A percentile compares a stretch with the other conserved stretches of the same genome.
These are phyloP conservation scores for Xylaria acuta DNA, from an alignment of 495 filamentous ascomycete genomes.

Conservation along the genomic window DNA sequence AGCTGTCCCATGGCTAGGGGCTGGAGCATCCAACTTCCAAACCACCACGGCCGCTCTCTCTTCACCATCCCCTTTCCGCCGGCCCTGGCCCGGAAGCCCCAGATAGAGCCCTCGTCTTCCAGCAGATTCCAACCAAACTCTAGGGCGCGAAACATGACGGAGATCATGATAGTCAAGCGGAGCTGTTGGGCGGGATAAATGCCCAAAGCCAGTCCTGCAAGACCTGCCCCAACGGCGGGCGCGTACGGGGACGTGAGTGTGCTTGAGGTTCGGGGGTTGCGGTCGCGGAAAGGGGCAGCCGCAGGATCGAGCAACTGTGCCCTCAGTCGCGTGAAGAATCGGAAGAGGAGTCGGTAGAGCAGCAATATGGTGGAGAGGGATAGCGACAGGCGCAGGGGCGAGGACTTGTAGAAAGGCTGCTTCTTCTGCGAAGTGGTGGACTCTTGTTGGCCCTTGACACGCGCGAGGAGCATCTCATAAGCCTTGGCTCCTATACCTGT, in stretches of 20 bases:
- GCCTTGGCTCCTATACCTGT: slow-evolving; percentile 73
- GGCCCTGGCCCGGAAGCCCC: slow-evolving; percentile 55
- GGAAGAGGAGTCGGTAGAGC: slow-evolving; percentile 85
- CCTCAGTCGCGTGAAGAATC: slow-evolving; percentile 85
- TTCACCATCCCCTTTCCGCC: slow-evolving; percentile 45
- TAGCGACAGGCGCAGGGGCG: slow-evolving; percentile 77
- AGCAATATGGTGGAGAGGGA: slow-evolving; percentile 84
- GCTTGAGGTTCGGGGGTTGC: slow-evolving; percentile 77
- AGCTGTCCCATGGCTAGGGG: slow-evolving; percentile 90
- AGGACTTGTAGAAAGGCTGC: slow-evolving; percentile 66
- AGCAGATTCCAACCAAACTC: slow-evolving; percentile 87
- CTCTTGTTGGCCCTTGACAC: slow-evolving; percentile 41
- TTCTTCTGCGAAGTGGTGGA: slow-evolving; percentile 39
- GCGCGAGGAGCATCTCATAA: slow-evolving; percentile 64
- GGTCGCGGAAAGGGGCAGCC: slow-evolving; percentile 75
- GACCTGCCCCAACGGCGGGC: slow-evolving; percentile 84
- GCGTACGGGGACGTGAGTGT: slow-evolving; percentile 82
- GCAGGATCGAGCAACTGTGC: slow-evolving; percentile 75
- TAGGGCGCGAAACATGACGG: slow-evolving; percentile 74
- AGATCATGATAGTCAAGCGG: slow-evolving; percentile 80
- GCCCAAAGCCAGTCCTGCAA: slow-evolving; percentile 82
- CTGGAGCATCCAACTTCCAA: slow-evolving; percentile 95
- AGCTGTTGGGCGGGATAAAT: slow-evolving; percentile 79
- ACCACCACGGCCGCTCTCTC: slow-evolving; percentile 76
- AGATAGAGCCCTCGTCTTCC: slow-evolving; percentile 81